phyloP scores from a whole-genome alignment of 768 basidiomycete genomes.

The Solioccasus polychromus region DNA sequence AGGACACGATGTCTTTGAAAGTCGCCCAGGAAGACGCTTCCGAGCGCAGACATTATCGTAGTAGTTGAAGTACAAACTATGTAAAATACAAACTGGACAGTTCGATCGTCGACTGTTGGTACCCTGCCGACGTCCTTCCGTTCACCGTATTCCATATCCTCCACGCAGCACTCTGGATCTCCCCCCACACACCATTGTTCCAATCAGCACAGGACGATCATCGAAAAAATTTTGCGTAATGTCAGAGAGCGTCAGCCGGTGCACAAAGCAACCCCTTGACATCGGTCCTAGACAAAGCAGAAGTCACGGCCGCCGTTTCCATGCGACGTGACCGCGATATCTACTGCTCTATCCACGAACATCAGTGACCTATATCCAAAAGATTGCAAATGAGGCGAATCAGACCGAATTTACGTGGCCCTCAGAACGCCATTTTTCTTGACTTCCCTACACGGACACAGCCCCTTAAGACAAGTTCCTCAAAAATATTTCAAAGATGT shows the following conservation, averaged over 20 bases:
- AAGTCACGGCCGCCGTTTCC: neutral
- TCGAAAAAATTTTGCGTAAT: no score
- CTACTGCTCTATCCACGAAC: neutral
- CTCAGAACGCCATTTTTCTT: no score
- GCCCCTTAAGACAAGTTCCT: no score
- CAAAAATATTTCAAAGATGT: no score
- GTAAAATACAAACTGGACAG: conserved; percentile 40
- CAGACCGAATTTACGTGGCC: neutral
- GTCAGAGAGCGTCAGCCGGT: no score
- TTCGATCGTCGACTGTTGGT: conserved; percentile 72
- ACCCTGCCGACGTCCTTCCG: conserved; percentile 48
- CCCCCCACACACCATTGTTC: conserved; percentile 29
- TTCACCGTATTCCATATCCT: conserved; percentile 49
- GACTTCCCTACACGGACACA: no score
- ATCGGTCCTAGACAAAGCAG: conserved; percentile 20
- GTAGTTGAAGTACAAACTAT: no score
- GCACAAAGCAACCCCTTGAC: conserved; percentile 17
- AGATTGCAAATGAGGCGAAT: neutral
- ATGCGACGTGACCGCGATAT: neutral
- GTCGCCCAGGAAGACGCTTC: conserved; percentile 83
- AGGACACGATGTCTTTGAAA: conserved; percentile 62
- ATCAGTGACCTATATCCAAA: neutral
- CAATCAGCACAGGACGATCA: no score
- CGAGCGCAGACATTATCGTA: conserved; percentile 56
- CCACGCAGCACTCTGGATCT: conserved; percentile 40